phyloP scores from a whole-genome alignment of 1,284 basidiomycete species.

The Austropuccinia psidii region DNA sequence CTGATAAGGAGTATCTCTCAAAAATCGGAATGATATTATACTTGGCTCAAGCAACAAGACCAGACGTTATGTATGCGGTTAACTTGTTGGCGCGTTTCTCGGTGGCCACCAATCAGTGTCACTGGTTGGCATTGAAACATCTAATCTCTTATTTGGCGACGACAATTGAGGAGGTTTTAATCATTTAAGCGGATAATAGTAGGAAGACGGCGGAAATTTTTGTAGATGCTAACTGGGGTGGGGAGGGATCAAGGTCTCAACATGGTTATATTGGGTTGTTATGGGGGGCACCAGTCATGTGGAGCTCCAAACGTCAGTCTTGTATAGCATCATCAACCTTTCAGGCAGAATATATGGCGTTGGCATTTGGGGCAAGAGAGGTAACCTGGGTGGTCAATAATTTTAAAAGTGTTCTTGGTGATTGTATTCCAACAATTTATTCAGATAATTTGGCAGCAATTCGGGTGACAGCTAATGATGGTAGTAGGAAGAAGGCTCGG shows the following conservation, averaged over 20 bases:
- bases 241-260: neutral
- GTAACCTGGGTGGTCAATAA: neutral
- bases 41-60: neutral
- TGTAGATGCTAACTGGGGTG: conserved; percentile 3
- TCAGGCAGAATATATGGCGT: neutral
- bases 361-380: neutral
- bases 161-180: too few species aligned
- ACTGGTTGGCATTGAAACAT: neutral
- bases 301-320: neutral
- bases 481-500: neutral
- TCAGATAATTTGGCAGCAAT: neutral
- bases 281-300: neutral
- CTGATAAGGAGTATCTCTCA: too few species aligned
- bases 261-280: neutral
- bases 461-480: neutral
- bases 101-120: neutral
- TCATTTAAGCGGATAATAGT: too few species aligned
- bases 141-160: neutral
- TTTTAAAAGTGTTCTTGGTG: neutral
- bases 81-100: neutral
- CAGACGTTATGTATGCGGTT: neutral
- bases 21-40: too few species aligned
- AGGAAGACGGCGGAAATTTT: too few species aligned
- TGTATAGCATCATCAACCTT: neutral
- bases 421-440: neutral